A percentile compares a stretch with the other conserved stretches of the same genome.
Evolutionary conservation across 805 yeast species (phyloP).

Genomic region (Candida hungchunana): DNA sequence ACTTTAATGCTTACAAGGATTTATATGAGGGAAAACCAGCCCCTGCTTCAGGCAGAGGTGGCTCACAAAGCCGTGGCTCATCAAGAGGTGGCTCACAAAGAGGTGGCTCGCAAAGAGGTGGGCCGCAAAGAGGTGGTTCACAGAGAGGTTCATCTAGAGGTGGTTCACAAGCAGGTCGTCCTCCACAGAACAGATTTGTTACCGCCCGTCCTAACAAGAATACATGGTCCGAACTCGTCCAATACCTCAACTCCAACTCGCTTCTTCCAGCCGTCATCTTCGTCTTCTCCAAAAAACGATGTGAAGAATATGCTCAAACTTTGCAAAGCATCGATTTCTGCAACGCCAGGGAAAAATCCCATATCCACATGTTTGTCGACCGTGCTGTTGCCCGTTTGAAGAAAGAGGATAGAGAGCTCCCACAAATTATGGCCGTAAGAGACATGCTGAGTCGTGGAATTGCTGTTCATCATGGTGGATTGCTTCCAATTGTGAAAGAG

Average conservation of each 20-base stretch:
- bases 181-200: constrained; percentile 31
- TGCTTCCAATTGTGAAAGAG: constrained; percentile 89
- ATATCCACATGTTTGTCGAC: constrained; percentile 89
- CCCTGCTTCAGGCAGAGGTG: constrained; percentile 36
- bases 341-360: constrained; percentile 80
- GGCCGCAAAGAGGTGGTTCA: constrained; percentile 38
- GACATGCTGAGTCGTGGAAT: constrained; percentile 86
- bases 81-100: constrained; percentile 34
- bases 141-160: constrained; percentile 36
- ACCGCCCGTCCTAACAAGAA: constrained; percentile 58
- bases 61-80: constrained; percentile 40
- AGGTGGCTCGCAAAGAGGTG: constrained; percentile 35
- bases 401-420: constrained; percentile 88
- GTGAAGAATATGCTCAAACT: constrained; percentile 89
- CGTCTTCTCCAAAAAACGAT: constrained; percentile 88
- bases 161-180: constrained; percentile 15
- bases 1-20: constrained; percentile 58
- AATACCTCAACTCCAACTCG: constrained; percentile 58
- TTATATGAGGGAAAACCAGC: constrained; percentile 39
- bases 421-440: constrained; percentile 81
- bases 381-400: constrained; percentile 82
- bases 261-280: constrained; percentile 90
- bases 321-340: constrained; percentile 73
- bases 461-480: constrained; percentile 94
- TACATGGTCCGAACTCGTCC: constrained; percentile 73